Evolutionary conservation across 2,329 filamentous ascomycete species (phyloP).

Genomic region (Ploettnerulaceae sp.): DNA sequence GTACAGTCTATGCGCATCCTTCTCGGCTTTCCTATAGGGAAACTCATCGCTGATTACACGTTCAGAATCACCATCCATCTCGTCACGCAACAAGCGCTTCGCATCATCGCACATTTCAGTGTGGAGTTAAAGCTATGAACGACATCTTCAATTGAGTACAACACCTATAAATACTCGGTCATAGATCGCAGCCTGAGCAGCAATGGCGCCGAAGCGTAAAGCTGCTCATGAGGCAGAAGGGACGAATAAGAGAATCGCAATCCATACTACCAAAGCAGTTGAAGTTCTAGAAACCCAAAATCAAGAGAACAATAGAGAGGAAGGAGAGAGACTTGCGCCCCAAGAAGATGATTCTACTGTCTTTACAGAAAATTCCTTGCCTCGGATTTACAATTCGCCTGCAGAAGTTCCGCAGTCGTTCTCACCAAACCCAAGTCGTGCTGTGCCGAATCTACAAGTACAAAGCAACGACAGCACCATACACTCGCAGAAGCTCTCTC

Average conservation of each 20-base stretch:
- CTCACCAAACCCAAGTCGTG: background rate
- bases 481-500: background rate
- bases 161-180: background rate
- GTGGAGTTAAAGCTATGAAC: too few relatives aligned
- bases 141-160: background rate
- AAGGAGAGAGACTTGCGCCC: background rate
- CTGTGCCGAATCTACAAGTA: background rate
- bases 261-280: background rate
- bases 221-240: background rate
- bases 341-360: too few relatives aligned
- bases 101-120: background rate
- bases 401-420: background rate
- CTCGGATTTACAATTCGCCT: background rate
- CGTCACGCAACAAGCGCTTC: too few relatives aligned
- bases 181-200: background rate
- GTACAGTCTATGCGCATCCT: too few relatives aligned
- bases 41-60: too few relatives aligned
- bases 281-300: background rate
- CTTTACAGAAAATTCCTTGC: background rate
- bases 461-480: background rate
- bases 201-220: background rate
- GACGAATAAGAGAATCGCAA: constrained; percentile 2
- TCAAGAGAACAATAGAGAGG: background rate
- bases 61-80: too few relatives aligned
- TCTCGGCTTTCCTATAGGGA: too few relatives aligned